phyloP scores from a whole-genome alignment of 768 basidiomycete genomes.

The Russula sp. region DNA sequence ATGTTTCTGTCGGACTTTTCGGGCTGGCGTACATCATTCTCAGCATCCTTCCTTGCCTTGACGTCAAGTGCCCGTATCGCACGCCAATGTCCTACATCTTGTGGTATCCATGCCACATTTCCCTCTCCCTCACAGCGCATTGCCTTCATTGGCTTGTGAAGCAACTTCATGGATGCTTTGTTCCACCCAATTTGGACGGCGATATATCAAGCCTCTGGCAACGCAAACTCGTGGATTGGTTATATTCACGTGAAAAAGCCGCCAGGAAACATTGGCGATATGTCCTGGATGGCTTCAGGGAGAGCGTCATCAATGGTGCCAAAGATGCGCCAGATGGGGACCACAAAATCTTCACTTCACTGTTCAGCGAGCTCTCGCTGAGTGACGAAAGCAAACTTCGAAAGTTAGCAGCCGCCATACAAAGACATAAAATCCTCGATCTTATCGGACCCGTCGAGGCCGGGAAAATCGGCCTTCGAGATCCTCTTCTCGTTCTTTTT shows the following conservation, averaged over 20 bases:
- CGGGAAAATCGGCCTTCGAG: neutral
- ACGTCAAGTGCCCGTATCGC: neutral
- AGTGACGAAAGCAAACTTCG: neutral
- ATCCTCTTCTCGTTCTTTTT: neutral
- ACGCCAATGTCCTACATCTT: neutral
- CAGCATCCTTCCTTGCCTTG: neutral
- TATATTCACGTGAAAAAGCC: neutral
- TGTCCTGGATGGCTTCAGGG: neutral
- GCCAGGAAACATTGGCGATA: neutral
- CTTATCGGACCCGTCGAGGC: neutral
- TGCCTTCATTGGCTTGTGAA: neutral
- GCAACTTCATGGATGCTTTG: neutral
- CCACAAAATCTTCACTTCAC: neutral
- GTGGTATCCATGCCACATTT: neutral
- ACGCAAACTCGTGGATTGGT: neutral
- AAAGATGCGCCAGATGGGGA: neutral
- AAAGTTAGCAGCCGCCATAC: neutral
- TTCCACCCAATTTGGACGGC: neutral
- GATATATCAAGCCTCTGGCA: neutral
- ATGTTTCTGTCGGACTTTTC: neutral
- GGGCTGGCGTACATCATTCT: neutral
- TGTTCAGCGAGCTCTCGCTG: neutral
- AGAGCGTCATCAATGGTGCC: neutral
- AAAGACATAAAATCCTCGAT: neutral
- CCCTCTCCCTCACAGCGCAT: neutral